These are phyloP conservation scores for Trichoderma guizhouense DNA, from an alignment of 2,329 filamentous ascomycete genomes.

Conservation along the genomic window DNA sequence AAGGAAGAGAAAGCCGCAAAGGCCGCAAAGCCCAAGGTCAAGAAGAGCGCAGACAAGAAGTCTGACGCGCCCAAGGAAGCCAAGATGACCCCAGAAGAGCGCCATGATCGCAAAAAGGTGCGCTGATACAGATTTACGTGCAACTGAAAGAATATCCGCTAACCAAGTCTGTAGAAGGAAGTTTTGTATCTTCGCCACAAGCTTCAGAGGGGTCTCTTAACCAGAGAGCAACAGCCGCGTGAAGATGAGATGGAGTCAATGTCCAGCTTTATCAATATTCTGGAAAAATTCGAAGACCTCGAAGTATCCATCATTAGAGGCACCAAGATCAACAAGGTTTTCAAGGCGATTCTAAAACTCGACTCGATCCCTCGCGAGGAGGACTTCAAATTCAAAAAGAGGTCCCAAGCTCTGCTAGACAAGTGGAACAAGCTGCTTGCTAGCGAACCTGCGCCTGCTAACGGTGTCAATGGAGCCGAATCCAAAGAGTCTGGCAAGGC, in stretches of 20 bases:
- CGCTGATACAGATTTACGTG: constrained; percentile 22
- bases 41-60: constrained; percentile 59
- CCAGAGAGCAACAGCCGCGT: constrained; percentile 78
- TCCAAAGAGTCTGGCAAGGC: constrained; percentile 41
- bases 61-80: constrained; percentile 52
- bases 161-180: constrained; percentile 53
- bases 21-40: constrained; percentile 52
- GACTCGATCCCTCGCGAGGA: constrained; percentile 82
- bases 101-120: constrained; percentile 57
- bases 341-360: constrained; percentile 91
- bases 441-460: constrained; percentile 45
- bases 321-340: constrained; percentile 98
- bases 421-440: constrained; percentile 87
- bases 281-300: constrained; percentile 75
- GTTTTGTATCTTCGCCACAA: constrained; percentile 94
- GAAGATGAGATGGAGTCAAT: constrained; percentile 78
- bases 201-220: constrained; percentile 89
- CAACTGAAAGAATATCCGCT: constrained; percentile 25
- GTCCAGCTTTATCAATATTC: constrained; percentile 72
- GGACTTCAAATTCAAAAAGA: constrained; percentile 82
- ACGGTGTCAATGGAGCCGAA: constrained; percentile 48
- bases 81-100: constrained; percentile 57
- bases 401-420: constrained; percentile 74
- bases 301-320: constrained; percentile 83
- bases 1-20: constrained; percentile 55